Conservation (phyloP, 2,329 filamentous ascomycete genomes). For the Ascochyta fabae region DNA sequence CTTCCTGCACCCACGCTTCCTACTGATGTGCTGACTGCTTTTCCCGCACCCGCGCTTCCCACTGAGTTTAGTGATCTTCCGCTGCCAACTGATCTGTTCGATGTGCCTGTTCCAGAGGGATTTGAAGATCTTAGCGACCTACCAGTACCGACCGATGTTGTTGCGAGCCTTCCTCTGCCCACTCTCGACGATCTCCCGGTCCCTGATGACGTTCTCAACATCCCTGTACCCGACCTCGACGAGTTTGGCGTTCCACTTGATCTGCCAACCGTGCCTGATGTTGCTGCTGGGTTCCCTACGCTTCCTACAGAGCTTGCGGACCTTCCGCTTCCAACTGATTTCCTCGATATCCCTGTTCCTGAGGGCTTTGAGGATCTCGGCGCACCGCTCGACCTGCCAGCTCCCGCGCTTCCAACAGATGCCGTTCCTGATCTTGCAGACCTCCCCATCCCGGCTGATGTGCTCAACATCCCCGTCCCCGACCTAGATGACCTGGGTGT, state of each 20-base stretch:
- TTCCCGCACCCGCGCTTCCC: not conserved
- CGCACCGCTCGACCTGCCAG: not conserved
- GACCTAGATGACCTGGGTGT: not conserved
- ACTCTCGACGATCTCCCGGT: not conserved
- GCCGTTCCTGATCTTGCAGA: not conserved
- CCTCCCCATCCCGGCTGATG: not conserved
- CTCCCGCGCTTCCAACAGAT: not conserved
- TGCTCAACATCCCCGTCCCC: not conserved
- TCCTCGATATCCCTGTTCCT: not conserved
- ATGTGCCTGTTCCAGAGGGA: conserved; percentile 8
- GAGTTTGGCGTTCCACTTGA: not conserved
- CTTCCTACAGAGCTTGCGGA: not conserved
- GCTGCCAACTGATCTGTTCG: not conserved
- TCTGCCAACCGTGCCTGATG: not conserved
- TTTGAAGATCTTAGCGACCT: not conserved
- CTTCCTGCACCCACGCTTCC: not conserved
- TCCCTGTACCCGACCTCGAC: conserved; percentile 6
- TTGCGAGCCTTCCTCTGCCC: not conserved
- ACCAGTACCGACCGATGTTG: not conserved
- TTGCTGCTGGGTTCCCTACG: not conserved
- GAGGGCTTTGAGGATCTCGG: not conserved
- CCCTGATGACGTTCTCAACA: conserved; percentile 1
- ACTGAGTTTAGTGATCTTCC: not conserved
- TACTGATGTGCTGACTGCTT: not conserved
- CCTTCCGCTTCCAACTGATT: not conserved